phyloP scores from a whole-genome alignment of 176 grass and related monocot genomes.

The Chrysopogon serrulatus region DNA sequence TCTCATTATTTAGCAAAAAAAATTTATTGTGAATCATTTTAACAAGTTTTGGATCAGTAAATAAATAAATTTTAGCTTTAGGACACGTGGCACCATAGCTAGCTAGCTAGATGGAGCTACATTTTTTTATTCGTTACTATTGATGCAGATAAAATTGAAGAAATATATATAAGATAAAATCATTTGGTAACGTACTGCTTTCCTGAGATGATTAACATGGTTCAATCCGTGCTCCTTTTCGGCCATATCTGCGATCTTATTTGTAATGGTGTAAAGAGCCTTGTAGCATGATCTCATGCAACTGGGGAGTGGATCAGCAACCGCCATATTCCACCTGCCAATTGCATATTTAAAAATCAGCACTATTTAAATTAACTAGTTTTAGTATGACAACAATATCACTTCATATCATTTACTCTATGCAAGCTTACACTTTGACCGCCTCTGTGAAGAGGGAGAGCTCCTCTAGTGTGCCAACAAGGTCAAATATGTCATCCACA shows the following conservation, averaged over 20 bases:
- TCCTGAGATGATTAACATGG: slow-evolving; percentile 31
- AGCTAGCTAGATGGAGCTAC: too few relatives aligned
- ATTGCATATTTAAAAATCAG: not conserved
- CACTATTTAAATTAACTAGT: not conserved
- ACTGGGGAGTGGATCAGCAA: slow-evolving; percentile 34
- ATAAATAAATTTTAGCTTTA: not conserved
- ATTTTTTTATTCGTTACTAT: not conserved
- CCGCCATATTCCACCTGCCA: slow-evolving; percentile 48
- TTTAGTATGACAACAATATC: not conserved
- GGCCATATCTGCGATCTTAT: slow-evolving; percentile 34
- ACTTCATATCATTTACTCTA: not conserved
- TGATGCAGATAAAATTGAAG: not conserved
- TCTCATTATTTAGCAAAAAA: not conserved
- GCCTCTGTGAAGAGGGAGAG: slow-evolving; percentile 42
- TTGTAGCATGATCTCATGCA: slow-evolving; percentile 60
- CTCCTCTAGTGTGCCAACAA: slow-evolving; percentile 43
- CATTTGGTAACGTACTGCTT: slow-evolving; percentile 25
- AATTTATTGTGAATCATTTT: not conserved
- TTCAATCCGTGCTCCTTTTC: slow-evolving; percentile 40
- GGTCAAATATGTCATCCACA: slow-evolving; percentile 80
- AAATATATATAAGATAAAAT: not conserved
- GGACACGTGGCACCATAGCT: too few relatives aligned
- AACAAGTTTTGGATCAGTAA: not conserved
- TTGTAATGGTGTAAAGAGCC: slow-evolving; percentile 38
- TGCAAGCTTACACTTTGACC: slow-evolving; percentile 33